A percentile compares a stretch with the other conserved stretches of the same genome.
phyloP scores from a whole-genome alignment of 768 basidiomycete genomes.

The Russula sp. region DNA sequence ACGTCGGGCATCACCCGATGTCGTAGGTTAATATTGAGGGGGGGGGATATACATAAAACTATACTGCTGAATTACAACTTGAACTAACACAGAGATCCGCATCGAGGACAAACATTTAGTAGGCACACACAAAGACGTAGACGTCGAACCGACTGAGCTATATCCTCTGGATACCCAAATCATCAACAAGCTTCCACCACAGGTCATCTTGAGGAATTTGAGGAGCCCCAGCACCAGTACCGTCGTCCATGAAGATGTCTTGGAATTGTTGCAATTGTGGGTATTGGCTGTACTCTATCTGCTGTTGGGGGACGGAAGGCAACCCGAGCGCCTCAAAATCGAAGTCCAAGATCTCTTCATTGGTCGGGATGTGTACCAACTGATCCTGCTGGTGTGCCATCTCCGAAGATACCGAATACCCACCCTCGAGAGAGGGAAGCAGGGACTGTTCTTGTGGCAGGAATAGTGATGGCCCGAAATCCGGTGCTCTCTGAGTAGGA shows the following conservation, averaged over 20 bases:
- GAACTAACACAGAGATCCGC: not conserved
- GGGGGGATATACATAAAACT: not conserved
- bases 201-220: constrained; percentile 30
- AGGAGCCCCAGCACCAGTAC: not conserved
- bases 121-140: not conserved
- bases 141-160: not conserved
- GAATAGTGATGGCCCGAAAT: not conserved
- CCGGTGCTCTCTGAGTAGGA: not conserved
- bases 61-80: not conserved
- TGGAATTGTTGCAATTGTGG: constrained; percentile 14
- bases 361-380: not conserved
- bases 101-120: not conserved
- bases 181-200: constrained; percentile 34
- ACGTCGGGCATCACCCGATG: not conserved
- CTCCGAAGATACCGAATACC: not conserved
- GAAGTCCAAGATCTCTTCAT: constrained; percentile 4
- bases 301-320: not conserved
- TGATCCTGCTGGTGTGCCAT: not conserved
- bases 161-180: constrained; percentile 25
- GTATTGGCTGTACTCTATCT: constrained; percentile 11
- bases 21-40: not conserved
- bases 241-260: constrained; percentile 17
- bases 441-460: not conserved
- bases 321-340: constrained; percentile 6
- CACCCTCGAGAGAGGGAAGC: constrained; percentile 3